Evolutionary conservation across 768 basidiomycete species (phyloP), one percentile per base, ranked within the genome.

Genomic region (Tephrocybe sp.): DNA sequence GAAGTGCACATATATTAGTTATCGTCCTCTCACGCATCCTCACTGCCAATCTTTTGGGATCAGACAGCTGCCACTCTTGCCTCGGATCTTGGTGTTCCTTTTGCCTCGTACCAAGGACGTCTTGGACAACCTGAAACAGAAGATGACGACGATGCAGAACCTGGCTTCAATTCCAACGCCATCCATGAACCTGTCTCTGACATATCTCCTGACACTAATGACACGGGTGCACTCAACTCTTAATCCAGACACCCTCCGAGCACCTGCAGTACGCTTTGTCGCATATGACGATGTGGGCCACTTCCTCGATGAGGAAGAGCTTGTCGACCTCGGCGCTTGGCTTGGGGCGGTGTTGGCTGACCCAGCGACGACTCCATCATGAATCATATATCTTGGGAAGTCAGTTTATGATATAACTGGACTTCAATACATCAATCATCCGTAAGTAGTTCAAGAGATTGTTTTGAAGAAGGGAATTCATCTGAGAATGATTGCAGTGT

Each of bases 1-100:
- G 40, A 48, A 38, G n/a, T 31, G 7, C 39, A 26, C 22, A 19
- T 6, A 20, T 23, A 36, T 4, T 23, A 86, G 83, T 77, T 85
- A 66, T 60, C 71, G 32, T 72, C 73, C 11, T 64, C 73, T 4
- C 65, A 74, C 47, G 74, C 79, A 6, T 69, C 70, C 40, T 72
- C 73, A 1, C 68, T 80, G 9, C 85, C 87, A 0, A 72, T 89
- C n/a, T 87, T 90, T 64, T 85, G 85, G 82, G 87, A 80, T 23
- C 88, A 90, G 45, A 76, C 82, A 5, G 72, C 77, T 36, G 69
- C 75, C 32, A 72, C 73, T 40, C 68, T 89, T 12, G 74, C 77
- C 30, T 62, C 62, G 6, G 64, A 76, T 17, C 66, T 87, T 20
- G 74, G 75, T 11, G 66, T 85, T 41, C 60, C 66, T 2, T 66